Conservation (phyloP, 2,329 filamentous ascomycete species). For the Alternaria arborescens region DNA sequence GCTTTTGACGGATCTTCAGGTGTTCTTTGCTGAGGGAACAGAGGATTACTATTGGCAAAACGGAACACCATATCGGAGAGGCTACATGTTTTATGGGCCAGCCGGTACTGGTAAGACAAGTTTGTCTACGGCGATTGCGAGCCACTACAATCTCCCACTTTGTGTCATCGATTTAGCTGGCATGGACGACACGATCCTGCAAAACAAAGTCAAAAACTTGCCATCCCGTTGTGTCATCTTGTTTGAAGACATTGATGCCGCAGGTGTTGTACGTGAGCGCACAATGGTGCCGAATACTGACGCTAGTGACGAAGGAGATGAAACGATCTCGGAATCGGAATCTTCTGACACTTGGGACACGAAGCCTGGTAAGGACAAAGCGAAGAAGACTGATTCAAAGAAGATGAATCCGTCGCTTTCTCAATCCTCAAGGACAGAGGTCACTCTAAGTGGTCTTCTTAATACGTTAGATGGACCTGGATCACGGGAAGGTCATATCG, state of each 20-base stretch:
- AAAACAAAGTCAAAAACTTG: neutral
- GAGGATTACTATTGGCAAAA: constrained; percentile 1
- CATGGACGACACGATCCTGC: neutral
- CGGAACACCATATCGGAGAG: constrained; percentile 22
- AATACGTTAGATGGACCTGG: constrained; percentile 3
- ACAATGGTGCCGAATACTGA: neutral
- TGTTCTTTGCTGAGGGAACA: neutral
- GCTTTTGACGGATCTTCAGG: constrained; percentile 1
- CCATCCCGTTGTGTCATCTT: neutral
- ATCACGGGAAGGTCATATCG: neutral
- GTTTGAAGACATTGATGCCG: neutral
- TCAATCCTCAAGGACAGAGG: neutral
- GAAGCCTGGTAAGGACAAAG: neutral
- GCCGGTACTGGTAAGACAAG: constrained; percentile 21
- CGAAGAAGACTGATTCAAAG: neutral
- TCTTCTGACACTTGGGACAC: neutral
- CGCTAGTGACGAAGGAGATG: neutral
- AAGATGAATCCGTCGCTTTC: neutral
- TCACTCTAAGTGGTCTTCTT: constrained; percentile 6
- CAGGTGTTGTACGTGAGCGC: neutral
- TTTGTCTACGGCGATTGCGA: constrained; percentile 14
- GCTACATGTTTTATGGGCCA: constrained; percentile 16
- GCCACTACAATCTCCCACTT: constrained; percentile 22
- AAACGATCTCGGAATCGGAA: neutral
- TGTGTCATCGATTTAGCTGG: constrained; percentile 2